Evolutionary conservation across 371 early-diverging fungal genomes (phyloP).

Genomic region (Circinella umbellata): DNA sequence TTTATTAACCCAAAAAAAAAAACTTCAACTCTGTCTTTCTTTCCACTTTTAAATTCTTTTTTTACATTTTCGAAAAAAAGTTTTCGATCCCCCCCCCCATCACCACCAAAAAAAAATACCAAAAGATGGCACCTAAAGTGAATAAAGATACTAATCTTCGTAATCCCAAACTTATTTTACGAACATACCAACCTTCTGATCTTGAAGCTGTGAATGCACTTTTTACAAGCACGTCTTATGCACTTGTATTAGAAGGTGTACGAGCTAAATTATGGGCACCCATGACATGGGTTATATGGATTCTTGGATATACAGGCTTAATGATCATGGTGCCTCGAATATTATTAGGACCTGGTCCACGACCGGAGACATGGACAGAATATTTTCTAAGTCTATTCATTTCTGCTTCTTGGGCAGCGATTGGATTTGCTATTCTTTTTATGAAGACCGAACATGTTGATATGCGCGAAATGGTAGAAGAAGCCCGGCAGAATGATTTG

Average conservation of each 20-base stretch:
- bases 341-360: slow-evolving; percentile 2
- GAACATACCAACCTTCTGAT: slow-evolving; percentile 42
- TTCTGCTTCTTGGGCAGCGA: slow-evolving; percentile 37
- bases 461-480: slow-evolving; percentile 35
- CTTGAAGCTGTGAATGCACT: slow-evolving; percentile 32
- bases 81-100: no score
- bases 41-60: no score
- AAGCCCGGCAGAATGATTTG: slow-evolving; percentile 43
- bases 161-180: slow-evolving; percentile 36
- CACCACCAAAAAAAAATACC: no score
- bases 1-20: no score
- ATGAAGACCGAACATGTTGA: slow-evolving; percentile 41
- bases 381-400: slow-evolving; percentile 27
- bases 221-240: slow-evolving; percentile 31
- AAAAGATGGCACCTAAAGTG: background rate
- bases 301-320: slow-evolving; percentile 36
- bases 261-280: slow-evolving; percentile 49
- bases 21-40: no score
- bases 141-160: background rate
- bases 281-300: slow-evolving; percentile 45
- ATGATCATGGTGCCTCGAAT: slow-evolving; percentile 27
- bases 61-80: no score
- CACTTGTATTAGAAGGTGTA: slow-evolving; percentile 47
- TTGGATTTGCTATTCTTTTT: slow-evolving; percentile 39
- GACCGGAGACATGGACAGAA: slow-evolving; percentile 6